Evolutionary conservation across 768 basidiomycete genomes (phyloP), one percentile per base, ranked within the genome.

Genomic region (Pisolithus marmoratus): DNA sequence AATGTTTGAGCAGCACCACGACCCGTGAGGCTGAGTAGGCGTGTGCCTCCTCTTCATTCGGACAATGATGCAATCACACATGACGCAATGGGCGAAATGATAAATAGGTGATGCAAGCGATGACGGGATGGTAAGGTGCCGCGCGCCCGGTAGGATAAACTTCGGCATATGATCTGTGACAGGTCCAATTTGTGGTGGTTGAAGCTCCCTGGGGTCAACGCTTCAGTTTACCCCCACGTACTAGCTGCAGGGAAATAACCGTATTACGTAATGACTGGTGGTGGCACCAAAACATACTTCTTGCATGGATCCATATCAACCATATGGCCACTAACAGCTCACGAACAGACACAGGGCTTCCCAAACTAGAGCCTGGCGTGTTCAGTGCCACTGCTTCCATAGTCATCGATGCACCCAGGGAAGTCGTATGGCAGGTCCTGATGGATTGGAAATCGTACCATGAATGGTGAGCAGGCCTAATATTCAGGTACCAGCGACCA

Each of bases 401-500:
- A 3, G 56, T 72, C 4, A 87, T 88, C 46, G 77, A 86, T 58
- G 84, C 87, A 2, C 79, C 83, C 0, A 63, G 69, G 22, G 76
- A 84, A 8, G 71, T 73, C 56, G 83, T 86, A 1, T 89, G 86
- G 86, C 60, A 67, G 3, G 72, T 79, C 5, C 54, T 89, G 40
- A 67, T 77, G 49, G 82, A 86, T 63, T 87, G 87, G 66, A 61
- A 68, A 2, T 73, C 76, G 5, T 87, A 87, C 57, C 70, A 70
- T 17, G 71, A 82, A 67, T 89, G 86, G 86, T 83, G 62, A 46
- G 74, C 60, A 34, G 9, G 34, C 14, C 42, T 42, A 41, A 43
- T 17, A 6, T 24, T 29, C 11, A 4, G 27, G 19, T 19, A 42
- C 14, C 50, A 38, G 45, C 40, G n/a, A 41, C 40, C 19, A 41